Evolutionary conservation across 129 eudicot species (phyloP), one percentile per base, ranked within the genome.

Genomic region (Flaveria bidentis): DNA sequence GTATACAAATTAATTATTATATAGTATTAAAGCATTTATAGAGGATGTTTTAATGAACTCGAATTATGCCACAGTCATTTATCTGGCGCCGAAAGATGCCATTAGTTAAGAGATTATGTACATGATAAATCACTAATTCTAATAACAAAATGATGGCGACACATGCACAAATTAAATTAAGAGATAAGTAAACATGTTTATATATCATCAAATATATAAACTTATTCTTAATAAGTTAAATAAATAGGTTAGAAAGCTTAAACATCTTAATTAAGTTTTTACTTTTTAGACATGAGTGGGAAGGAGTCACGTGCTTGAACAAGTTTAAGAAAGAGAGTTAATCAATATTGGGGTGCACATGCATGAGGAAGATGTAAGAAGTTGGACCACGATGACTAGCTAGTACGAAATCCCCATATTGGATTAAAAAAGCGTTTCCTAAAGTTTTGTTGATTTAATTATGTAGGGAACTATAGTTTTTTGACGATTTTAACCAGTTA

Each of bases 321-420:
- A 80, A 74, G 80, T 80, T 80, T 80, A 80, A 74, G 75, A 66
- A 80, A 80, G 41, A 36, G 0, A 36, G 41, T 5, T 36, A 42
- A 17, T 73, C 83, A 80, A 45, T 45, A 45, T 67, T 80, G 80
- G 84, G 84, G 63, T 74, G 84, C 84, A 80, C 84, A 80, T 80
- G 84, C 84, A 80, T 74, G 84, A 80, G 53, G 49, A 62, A 66
- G 71, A 63, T 63, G 20, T 56, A 25, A 23, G 50, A 62, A 39
- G 70, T 80, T 80, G 84, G 84, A 80, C 84, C 84, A 80, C 80
- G 45, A 41, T 13, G 5, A 14, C 16, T 4, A 18, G 56, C 51
- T 74, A 10, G 80, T 73, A 57, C 70, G 36, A 65, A 80, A 55
- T 67, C 79, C 56, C 53, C 60, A 23, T 62, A 70, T 30, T 30